Conservation (phyloP, 2,329 filamentous ascomycete species). For the Hymenoscyphus fraxineus region DNA sequence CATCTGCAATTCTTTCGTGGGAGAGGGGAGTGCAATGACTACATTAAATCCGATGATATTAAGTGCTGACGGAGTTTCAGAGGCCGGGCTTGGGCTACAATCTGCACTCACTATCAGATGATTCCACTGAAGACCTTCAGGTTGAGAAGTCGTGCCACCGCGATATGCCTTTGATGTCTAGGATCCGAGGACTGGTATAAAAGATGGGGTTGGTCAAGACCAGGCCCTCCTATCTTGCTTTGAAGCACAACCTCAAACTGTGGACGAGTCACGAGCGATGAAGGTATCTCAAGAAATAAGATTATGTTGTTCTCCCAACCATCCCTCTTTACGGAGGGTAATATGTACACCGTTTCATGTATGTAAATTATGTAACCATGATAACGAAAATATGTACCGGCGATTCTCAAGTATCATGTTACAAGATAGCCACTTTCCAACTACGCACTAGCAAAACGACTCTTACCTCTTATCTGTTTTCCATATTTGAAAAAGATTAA, state of each 20-base stretch:
- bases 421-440: neutral
- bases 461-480: constrained; percentile 52
- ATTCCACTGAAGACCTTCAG: constrained; percentile 8
- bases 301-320: constrained; percentile 11
- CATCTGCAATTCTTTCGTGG: neutral
- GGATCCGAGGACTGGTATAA: constrained; percentile 5
- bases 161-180: neutral
- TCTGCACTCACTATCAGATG: constrained; percentile 20
- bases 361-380: constrained; percentile 6
- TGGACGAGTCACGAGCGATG: constrained; percentile 8
- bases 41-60: constrained; percentile 12
- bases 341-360: constrained; percentile 1
- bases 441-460: constrained; percentile 40
- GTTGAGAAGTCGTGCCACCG: constrained; percentile 13
- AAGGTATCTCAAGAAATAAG: constrained; percentile 1
- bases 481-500: constrained; percentile 60
- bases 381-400: neutral
- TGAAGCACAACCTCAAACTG: constrained; percentile 13
- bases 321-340: neutral
- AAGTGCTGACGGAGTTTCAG: constrained; percentile 10
- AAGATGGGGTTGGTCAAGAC: constrained; percentile 6
- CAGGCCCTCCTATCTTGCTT: neutral
- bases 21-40: constrained; percentile 2
- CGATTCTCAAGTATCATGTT: neutral
- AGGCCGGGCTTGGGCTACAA: constrained; percentile 6